Evolutionary conservation across 169 alveolate species (phyloP).

Genomic region (Plasmodium cynomolgi): DNA sequence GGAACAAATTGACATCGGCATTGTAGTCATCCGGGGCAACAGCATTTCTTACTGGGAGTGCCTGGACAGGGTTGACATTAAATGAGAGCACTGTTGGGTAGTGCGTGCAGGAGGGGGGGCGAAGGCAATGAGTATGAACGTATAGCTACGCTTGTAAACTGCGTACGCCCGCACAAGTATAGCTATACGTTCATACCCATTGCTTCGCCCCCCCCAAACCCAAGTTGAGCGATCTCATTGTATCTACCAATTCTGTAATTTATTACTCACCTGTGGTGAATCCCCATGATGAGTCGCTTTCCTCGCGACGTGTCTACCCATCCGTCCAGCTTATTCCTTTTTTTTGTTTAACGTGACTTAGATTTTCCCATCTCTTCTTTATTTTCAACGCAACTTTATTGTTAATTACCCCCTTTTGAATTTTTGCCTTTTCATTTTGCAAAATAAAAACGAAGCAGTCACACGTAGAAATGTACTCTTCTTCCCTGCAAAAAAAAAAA

Average conservation of each 20-base stretch:
- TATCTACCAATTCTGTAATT: neutral
- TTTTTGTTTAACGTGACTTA: slow-evolving; percentile 44
- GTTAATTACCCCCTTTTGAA: slow-evolving; percentile 55
- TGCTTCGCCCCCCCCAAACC: neutral
- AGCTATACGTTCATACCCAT: neutral
- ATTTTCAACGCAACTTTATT: slow-evolving; percentile 39
- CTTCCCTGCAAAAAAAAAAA: slow-evolving; percentile 24
- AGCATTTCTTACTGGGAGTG: slow-evolving; percentile 98
- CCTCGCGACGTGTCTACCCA: neutral
- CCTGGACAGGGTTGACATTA: slow-evolving; percentile 94
- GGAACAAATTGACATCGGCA: slow-evolving; percentile 94
- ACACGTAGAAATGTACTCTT: slow-evolving; percentile 50
- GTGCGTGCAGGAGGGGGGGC: neutral
- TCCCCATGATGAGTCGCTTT: neutral
- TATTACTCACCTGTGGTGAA: neutral
- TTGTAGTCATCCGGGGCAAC: slow-evolving; percentile 98
- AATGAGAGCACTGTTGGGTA: slow-evolving; percentile 30
- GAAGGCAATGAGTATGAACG: neutral
- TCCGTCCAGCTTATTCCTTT: slow-evolving; percentile 11
- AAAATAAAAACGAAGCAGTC: slow-evolving; percentile 72
- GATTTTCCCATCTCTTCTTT: slow-evolving; percentile 57
- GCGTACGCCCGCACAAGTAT: neutral
- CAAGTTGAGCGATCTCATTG: neutral
- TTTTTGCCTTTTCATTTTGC: slow-evolving; percentile 74
- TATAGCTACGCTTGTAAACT: neutral